Percentiles rank a stretch among this genome's conserved stretches.
These are phyloP conservation scores for Lavandula angustifolia DNA, from an alignment of 257 asterid genomes.

Conservation along the genomic window DNA sequence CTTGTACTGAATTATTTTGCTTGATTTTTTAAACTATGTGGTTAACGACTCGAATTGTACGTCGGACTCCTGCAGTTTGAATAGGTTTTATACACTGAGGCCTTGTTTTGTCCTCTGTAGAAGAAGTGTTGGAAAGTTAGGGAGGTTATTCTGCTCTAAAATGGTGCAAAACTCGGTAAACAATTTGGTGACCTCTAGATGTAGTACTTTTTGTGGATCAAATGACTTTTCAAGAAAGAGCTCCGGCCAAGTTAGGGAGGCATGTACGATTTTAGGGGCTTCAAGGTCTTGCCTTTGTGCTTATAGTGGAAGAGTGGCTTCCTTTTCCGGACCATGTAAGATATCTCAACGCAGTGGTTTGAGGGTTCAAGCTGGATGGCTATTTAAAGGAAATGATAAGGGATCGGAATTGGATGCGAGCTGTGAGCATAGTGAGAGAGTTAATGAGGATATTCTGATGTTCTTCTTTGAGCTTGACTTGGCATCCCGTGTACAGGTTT, in stretches of 20 bases:
- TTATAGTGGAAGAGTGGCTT: constrained; percentile 37
- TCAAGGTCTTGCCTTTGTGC: constrained; percentile 44
- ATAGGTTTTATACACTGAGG: constrained; percentile 24
- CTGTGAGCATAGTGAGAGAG: constrained; percentile 84
- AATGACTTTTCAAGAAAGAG: constrained; percentile 44
- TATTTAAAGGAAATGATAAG: constrained; percentile 65
- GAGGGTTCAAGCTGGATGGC: constrained; percentile 84
- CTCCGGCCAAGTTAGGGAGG: constrained; percentile 45
- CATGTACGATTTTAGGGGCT: constrained; percentile 39
- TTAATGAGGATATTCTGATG: constrained; percentile 89
- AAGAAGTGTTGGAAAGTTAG: constrained; percentile 8
- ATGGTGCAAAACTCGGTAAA: constrained; percentile 62
- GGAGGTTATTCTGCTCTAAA: constrained; percentile 30
- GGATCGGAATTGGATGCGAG: constrained; percentile 62
- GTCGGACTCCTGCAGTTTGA: constrained; percentile 34
- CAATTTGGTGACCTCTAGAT: constrained; percentile 56
- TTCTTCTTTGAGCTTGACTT: constrained; percentile 93
- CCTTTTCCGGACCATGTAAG: constrained; percentile 37
- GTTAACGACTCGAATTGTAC: background rate
- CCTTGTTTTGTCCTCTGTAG: background rate
- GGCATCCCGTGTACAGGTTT: constrained; percentile 96
- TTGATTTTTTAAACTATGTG: constrained; percentile 4
- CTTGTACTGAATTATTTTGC: constrained; percentile 14
- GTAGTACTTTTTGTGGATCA: constrained; percentile 46
- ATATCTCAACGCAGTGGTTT: constrained; percentile 42